Evolutionary conservation across 1,139 yeast species (phyloP).

Genomic region (Hemisphaericaspora subhashii): DNA sequence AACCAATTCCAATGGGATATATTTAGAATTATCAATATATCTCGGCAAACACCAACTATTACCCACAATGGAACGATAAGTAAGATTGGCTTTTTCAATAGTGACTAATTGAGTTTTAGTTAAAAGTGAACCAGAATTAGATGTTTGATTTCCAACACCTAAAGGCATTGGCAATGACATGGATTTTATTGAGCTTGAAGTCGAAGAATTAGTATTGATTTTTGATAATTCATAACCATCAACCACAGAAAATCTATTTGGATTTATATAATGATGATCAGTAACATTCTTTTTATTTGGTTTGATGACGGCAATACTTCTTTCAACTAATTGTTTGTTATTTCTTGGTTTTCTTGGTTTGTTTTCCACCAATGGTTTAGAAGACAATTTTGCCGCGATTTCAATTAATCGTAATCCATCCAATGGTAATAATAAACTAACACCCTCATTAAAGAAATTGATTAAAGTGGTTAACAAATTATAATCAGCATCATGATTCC

Average conservation of each 20-base stretch:
- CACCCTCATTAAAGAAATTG: slow-evolving; percentile 76
- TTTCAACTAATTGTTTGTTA: slow-evolving; percentile 39
- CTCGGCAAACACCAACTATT: slow-evolving; percentile 47
- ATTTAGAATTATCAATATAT: slow-evolving; percentile 27
- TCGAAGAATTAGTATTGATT: slow-evolving; percentile 45
- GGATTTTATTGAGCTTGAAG: slow-evolving; percentile 37
- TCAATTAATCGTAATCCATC: slow-evolving; percentile 65
- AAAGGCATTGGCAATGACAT: slow-evolving; percentile 45
- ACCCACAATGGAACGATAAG: slow-evolving; percentile 52
- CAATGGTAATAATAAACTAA: slow-evolving; percentile 55
- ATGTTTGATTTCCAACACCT: slow-evolving; percentile 44
- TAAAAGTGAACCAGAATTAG: slow-evolving; percentile 39
- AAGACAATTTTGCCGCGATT: slow-evolving; percentile 55
- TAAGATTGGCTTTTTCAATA: slow-evolving; percentile 46
- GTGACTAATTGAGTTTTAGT: slow-evolving; percentile 39
- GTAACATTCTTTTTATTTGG: slow-evolving; percentile 24
- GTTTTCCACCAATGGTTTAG: slow-evolving; percentile 34
- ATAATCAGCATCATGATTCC: slow-evolving; percentile 68
- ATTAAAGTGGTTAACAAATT: slow-evolving; percentile 64
- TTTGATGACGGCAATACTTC: slow-evolving; percentile 42
- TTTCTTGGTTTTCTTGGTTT: slow-evolving; percentile 19
- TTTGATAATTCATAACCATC: slow-evolving; percentile 53
- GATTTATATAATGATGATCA: slow-evolving; percentile 20
- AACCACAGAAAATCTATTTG: slow-evolving; percentile 44
- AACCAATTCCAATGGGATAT: slow-evolving; percentile 28